Conservation (phyloP, 164 flowering plant species). For the Vitis vinifera region ASM3070453v1 NC_081815.1:13156501-13157000, state of each 20-base stretch:
- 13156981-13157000: slow-evolving; percentile 83
- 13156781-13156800: slow-evolving; percentile 76
- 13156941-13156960: slow-evolving; percentile 91
- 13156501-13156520: neutral
- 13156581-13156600: neutral
- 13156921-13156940: slow-evolving; percentile 96
- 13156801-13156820: slow-evolving; percentile 89
- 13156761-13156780: slow-evolving; percentile 92
- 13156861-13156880: slow-evolving; percentile 93
- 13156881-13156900: slow-evolving; percentile 94
- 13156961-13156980: slow-evolving; percentile 67
- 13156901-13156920: slow-evolving; percentile 66
- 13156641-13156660: neutral
- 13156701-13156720: slow-evolving; percentile 50
- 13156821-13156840: slow-evolving; percentile 95
- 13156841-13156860: slow-evolving; percentile 79
- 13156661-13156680: neutral
- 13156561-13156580: neutral
- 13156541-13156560: neutral
- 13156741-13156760: slow-evolving; percentile 93
- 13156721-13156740: slow-evolving; percentile 95
- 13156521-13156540: neutral
- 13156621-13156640: neutral
- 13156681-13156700: neutral
- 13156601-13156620: neutral